Percentiles rank a stretch among this genome's conserved stretches.
Conservation (phyloP, 768 basidiomycete species). For the Gloeopeniophorella convolvens region DNA sequence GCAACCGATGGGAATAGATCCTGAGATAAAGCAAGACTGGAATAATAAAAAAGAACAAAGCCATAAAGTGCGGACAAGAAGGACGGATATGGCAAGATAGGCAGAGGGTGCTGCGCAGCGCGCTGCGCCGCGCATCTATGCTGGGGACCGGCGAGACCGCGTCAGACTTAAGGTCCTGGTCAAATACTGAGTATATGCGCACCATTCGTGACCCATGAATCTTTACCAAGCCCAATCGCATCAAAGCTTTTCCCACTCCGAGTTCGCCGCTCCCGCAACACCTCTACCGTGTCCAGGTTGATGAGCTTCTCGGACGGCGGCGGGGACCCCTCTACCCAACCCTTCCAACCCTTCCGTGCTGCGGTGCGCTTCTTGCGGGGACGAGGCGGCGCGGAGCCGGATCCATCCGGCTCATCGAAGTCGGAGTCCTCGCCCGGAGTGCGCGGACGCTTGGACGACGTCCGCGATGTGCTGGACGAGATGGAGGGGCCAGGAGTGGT, state of each 20-base stretch:
- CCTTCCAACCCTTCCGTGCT: slow-evolving; percentile 81
- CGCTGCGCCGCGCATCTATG: background rate
- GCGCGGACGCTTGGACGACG: slow-evolving; percentile 73
- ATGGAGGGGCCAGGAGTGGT: slow-evolving; percentile 72
- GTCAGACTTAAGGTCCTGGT: background rate
- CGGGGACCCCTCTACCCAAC: slow-evolving; percentile 84
- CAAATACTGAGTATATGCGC: slow-evolving; percentile 24
- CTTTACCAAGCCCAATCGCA: slow-evolving; percentile 70
- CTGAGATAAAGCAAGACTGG: slow-evolving; percentile 16
- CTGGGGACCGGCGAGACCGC: background rate
- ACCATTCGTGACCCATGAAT: slow-evolving; percentile 64
- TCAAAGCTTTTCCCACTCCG: slow-evolving; percentile 83
- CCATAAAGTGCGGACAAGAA: slow-evolving; percentile 9
- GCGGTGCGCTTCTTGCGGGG: slow-evolving; percentile 50
- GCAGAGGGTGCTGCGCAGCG: slow-evolving; percentile 25
- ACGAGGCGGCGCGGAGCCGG: slow-evolving; percentile 25
- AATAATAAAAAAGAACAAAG: slow-evolving; percentile 1
- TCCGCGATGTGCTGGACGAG: slow-evolving; percentile 66
- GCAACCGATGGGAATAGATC: slow-evolving; percentile 9
- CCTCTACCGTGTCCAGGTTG: slow-evolving; percentile 67
- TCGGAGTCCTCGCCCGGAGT: slow-evolving; percentile 57
- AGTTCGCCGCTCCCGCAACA: slow-evolving; percentile 69
- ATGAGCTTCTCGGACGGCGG: slow-evolving; percentile 75
- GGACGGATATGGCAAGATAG: slow-evolving; percentile 13
- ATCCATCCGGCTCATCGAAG: slow-evolving; percentile 20